Evolutionary conservation across 2,329 filamentous ascomycete genomes (phyloP).

Genomic region (Aspergillus neotritici): DNA sequence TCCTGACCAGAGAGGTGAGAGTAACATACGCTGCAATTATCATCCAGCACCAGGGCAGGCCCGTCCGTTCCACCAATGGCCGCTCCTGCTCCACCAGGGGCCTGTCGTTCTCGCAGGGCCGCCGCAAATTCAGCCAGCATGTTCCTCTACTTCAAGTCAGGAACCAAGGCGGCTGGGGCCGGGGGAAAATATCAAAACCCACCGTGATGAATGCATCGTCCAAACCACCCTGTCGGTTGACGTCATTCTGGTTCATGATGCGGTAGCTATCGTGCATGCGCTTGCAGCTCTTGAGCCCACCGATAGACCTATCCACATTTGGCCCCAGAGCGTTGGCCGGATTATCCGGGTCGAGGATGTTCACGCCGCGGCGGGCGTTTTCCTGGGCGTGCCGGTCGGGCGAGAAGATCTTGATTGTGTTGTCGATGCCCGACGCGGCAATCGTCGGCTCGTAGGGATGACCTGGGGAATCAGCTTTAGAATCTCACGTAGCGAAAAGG

Average conservation of each 20-base stretch:
- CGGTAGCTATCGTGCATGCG: conserved; percentile 56
- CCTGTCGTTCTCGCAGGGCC: conserved; percentile 36
- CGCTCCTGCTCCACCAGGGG: conserved; percentile 22
- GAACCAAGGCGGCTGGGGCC: conserved; percentile 10
- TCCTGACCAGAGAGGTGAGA: conserved; percentile 3
- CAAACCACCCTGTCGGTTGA: conserved; percentile 53
- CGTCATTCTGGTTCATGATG: conserved; percentile 59
- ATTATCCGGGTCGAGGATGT: conserved; percentile 49
- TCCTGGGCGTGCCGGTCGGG: conserved; percentile 54
- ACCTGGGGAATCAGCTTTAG: conserved; percentile 33
- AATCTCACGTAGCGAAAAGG: neutral
- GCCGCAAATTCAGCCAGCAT: conserved; percentile 44
- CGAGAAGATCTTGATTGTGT: conserved; percentile 64
- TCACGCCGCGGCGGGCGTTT: conserved; percentile 52
- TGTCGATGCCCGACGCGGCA: conserved; percentile 62
- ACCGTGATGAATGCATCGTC: conserved; percentile 55
- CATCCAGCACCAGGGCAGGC: conserved; percentile 30
- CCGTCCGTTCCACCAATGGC: conserved; percentile 13
- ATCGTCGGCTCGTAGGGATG: conserved; percentile 64
- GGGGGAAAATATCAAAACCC: conserved; percentile 18
- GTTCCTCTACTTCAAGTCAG: conserved; percentile 33
- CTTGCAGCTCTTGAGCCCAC: conserved; percentile 52
- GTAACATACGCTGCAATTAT: conserved; percentile 41
- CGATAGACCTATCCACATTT: conserved; percentile 19
- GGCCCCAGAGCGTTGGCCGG: conserved; percentile 31